These are phyloP conservation scores for Fonsecaea pugnacius DNA, from an alignment of 2,329 filamentous ascomycete species.

Conservation along the genomic window DNA sequence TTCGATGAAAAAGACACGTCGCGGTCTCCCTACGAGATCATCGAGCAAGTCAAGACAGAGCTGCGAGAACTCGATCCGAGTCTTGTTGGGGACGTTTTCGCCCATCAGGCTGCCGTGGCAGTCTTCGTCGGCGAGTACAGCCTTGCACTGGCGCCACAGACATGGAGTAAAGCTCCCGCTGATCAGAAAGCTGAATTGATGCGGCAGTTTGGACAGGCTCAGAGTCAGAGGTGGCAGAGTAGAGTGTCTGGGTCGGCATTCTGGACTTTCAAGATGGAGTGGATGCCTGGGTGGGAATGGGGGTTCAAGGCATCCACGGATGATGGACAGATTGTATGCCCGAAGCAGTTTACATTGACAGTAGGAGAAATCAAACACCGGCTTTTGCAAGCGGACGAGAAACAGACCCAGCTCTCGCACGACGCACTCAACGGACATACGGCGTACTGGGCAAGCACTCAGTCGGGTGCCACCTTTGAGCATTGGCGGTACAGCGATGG, in stretches of 20 bases:
- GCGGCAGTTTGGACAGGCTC: constrained; percentile 51
- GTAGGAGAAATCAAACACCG: constrained; percentile 45
- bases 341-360: constrained; percentile 46
- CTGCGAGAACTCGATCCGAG: constrained; percentile 51
- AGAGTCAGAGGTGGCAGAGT: constrained; percentile 56
- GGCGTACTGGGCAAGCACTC: constrained; percentile 55
- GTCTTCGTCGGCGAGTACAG: constrained; percentile 63
- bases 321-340: constrained; percentile 49
- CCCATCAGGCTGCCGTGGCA: constrained; percentile 55
- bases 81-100: constrained; percentile 50
- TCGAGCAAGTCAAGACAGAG: constrained; percentile 50
- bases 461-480: constrained; percentile 54
- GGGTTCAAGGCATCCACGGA: constrained; percentile 60
- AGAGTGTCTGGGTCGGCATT: constrained; percentile 60
- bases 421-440: constrained; percentile 51
- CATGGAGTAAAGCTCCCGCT: constrained; percentile 54
- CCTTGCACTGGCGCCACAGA: constrained; percentile 59
- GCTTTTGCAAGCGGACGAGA: constrained; percentile 47
- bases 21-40: constrained; percentile 59
- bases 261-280: constrained; percentile 66
- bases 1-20: constrained; percentile 59
- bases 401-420: constrained; percentile 44
- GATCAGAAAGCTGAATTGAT: constrained; percentile 44
- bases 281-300: constrained; percentile 67
- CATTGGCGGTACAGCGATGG: constrained; percentile 61